Conservation (phyloP, 768 basidiomycete genomes). For the Collybia sordida region DNA sequence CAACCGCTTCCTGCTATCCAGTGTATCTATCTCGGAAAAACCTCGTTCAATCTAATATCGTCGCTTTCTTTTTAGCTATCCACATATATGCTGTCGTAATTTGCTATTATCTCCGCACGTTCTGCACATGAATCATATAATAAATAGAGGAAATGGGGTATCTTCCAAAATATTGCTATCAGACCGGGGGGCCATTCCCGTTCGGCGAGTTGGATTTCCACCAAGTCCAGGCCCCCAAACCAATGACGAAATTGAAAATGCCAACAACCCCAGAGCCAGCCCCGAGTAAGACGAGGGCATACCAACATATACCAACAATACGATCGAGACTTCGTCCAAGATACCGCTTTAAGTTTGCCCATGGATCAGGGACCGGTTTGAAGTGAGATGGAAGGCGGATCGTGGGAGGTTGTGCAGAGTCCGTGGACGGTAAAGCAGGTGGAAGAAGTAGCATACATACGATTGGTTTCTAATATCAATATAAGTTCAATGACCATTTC, state of each 20-base stretch:
- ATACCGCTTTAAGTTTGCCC: constrained; percentile 56
- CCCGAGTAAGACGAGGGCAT: constrained; percentile 69
- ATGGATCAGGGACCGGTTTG: constrained; percentile 52
- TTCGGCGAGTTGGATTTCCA: constrained; percentile 32
- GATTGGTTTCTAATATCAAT: constrained; percentile 72
- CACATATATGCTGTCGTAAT: no score
- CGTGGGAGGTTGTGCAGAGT: constrained; percentile 35
- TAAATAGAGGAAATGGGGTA: no score
- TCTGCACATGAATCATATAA: no score
- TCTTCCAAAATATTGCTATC: no score
- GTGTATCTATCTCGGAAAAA: no score
- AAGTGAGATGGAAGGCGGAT: constrained; percentile 53
- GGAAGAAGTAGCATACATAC: constrained; percentile 65
- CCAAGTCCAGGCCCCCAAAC: constrained; percentile 65
- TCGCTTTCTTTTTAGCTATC: no score
- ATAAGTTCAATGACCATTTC: background rate
- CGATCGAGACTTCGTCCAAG: constrained; percentile 70
- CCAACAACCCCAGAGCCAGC: constrained; percentile 74
- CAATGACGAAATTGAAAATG: constrained; percentile 69
- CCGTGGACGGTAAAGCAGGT: constrained; percentile 35
- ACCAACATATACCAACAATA: constrained; percentile 79
- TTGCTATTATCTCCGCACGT: no score
- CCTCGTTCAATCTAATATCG: no score
- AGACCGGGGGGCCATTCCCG: no score
- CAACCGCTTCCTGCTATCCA: no score